These are phyloP conservation scores for Arabidopsis lyrata DNA, from an alignment of 441 rosid genomes.

Conservation along the genomic window DNA sequence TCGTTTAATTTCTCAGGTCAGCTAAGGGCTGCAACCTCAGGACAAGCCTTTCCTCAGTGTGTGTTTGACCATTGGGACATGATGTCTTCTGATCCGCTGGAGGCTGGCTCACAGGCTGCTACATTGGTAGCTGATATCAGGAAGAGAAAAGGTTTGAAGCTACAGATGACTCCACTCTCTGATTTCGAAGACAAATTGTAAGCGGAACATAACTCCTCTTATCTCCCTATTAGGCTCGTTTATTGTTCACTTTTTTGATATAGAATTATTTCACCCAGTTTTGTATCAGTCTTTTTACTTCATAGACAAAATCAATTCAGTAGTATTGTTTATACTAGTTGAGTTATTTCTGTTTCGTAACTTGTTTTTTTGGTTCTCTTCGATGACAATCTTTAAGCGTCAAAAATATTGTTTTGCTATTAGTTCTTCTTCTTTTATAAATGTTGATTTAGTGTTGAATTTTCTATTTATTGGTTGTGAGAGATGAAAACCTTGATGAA, in stretches of 20 bases:
- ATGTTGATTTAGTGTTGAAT: too few species aligned
- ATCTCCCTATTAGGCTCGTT: too few species aligned
- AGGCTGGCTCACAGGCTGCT: constrained; percentile 34
- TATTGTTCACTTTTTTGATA: too few species aligned
- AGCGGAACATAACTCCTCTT: neutral
- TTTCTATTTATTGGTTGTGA: too few species aligned
- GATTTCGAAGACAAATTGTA: constrained; percentile 43
- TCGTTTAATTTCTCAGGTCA: constrained; percentile 38
- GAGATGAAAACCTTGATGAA: too few species aligned
- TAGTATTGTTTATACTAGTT: neutral
- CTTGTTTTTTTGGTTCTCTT: neutral
- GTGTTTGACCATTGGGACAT: constrained; percentile 46
- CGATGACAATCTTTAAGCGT: neutral
- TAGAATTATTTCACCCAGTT: neutral
- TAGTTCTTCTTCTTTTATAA: neutral
- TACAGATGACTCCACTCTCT: constrained; percentile 35
- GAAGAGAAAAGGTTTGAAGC: constrained; percentile 44
- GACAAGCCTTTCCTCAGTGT: constrained; percentile 36
- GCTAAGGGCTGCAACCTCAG: constrained; percentile 43
- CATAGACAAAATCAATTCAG: too few species aligned
- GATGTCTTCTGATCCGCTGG: constrained; percentile 41
- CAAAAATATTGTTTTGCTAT: neutral
- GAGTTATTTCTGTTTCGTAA: neutral
- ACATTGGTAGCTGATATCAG: constrained; percentile 40
- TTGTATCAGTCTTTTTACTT: too few species aligned